Evolutionary conservation across 2,329 filamentous ascomycete species (phyloP).

Genomic region (Clonostachys solani): DNA sequence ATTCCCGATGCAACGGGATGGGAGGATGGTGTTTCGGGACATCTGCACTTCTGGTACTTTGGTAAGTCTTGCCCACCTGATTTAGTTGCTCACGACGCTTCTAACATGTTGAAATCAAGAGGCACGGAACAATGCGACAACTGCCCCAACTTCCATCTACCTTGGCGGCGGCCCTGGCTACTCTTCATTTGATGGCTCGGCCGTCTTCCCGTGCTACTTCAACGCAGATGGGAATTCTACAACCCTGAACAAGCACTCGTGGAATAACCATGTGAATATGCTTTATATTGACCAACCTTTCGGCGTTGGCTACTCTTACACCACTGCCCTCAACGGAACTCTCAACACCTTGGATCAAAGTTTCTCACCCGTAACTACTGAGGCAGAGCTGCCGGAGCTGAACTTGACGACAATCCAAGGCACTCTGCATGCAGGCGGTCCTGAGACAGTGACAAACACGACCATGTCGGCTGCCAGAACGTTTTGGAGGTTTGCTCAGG

Average conservation of each 20-base stretch:
- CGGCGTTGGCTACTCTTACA: slow-evolving; percentile 12
- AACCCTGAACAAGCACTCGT: slow-evolving; percentile 37
- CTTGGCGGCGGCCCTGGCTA: slow-evolving; percentile 60
- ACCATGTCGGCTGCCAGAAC: slow-evolving; percentile 47
- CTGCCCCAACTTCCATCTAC: slow-evolving; percentile 41
- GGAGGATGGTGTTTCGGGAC: slow-evolving; percentile 5
- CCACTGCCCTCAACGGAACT: slow-evolving; percentile 50
- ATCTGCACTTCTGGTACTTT: slow-evolving; percentile 41
- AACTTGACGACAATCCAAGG: slow-evolving; percentile 9
- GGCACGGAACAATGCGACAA: slow-evolving; percentile 19
- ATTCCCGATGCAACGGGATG: slow-evolving; percentile 16
- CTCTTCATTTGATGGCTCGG: slow-evolving; percentile 56
- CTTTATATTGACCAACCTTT: slow-evolving; percentile 13
- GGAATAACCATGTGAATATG: slow-evolving; percentile 9
- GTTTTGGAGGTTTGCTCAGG: slow-evolving; percentile 59
- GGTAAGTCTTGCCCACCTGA: slow-evolving; percentile 5
- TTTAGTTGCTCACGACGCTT: not conserved
- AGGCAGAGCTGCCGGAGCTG: not conserved
- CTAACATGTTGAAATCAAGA: slow-evolving; percentile 9
- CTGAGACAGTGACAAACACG: slow-evolving; percentile 27
- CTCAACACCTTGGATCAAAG: slow-evolving; percentile 37
- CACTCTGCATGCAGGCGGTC: slow-evolving; percentile 4
- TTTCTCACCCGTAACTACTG: slow-evolving; percentile 3
- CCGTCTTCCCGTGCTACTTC: slow-evolving; percentile 45
- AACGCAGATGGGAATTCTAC: slow-evolving; percentile 46